Conservation (phyloP, 2,329 filamentous ascomycete species). For the Apiospora kogelbergensis region DNA sequence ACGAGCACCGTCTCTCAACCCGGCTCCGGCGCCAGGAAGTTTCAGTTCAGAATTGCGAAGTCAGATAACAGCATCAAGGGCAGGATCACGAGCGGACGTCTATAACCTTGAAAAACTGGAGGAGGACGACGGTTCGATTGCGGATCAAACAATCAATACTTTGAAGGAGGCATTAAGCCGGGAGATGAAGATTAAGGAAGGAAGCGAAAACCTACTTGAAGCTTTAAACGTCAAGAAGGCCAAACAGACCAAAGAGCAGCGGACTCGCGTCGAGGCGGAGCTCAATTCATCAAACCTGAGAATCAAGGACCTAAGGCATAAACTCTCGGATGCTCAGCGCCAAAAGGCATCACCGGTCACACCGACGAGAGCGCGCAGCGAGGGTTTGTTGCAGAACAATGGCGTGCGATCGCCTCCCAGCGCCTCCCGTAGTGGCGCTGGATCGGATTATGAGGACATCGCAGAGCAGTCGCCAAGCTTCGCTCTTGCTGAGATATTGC, state of each 20-base stretch:
- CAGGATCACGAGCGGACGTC: conserved; percentile 56
- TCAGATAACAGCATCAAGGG: conserved; percentile 64
- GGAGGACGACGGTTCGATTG: conserved; percentile 56
- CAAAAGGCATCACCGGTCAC: conserved; percentile 48
- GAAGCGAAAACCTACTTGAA: conserved; percentile 96
- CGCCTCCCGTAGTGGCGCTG: conserved; percentile 52
- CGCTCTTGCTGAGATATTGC: conserved; percentile 83
- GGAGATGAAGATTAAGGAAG: conserved; percentile 96
- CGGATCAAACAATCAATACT: conserved; percentile 72
- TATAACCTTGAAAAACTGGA: conserved; percentile 58
- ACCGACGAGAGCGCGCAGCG: conserved; percentile 53
- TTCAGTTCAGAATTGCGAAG: conserved; percentile 87
- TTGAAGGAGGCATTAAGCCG: conserved; percentile 87
- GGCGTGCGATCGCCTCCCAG: conserved; percentile 59
- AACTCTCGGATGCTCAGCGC: conserved; percentile 60
- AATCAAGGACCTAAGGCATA: conserved; percentile 61
- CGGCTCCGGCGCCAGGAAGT: conserved; percentile 73
- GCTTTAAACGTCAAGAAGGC: conserved; percentile 91
- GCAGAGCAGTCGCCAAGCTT: conserved; percentile 80
- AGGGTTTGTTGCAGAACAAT: conserved; percentile 44
- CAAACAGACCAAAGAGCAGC: conserved; percentile 89
- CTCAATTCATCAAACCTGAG: conserved; percentile 81
- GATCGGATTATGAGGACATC: conserved; percentile 66
- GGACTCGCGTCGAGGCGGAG: conserved; percentile 79
- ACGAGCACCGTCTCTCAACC: conserved; percentile 68